Percentiles rank a stretch among this genome's conserved stretches.
Evolutionary conservation across 225 moss, liverwort and hornwort species (phyloP).

Genomic region (Lunularia cruciata): DNA sequence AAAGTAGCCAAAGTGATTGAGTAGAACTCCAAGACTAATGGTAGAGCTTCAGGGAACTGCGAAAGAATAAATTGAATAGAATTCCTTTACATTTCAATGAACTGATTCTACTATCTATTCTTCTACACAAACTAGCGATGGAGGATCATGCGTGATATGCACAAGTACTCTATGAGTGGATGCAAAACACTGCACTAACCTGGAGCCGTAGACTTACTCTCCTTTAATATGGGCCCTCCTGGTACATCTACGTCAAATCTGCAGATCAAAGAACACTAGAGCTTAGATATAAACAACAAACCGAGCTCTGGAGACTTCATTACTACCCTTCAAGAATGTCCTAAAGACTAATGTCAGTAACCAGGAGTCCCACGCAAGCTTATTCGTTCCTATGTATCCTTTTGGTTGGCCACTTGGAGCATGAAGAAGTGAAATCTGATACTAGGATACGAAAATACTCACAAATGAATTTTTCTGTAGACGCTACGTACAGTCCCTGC

Average conservation of each 20-base stretch:
- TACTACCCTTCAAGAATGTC: neutral
- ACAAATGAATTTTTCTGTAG: slow-evolving; percentile 92
- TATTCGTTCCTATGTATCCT: neutral
- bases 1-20: no score
- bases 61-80: no score
- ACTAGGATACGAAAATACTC: neutral
- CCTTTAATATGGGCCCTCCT: slow-evolving; percentile 85
- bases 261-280: slow-evolving; percentile 6
- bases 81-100: no score
- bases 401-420: neutral
- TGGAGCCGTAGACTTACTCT: slow-evolving; percentile 70
- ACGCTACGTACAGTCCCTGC: slow-evolving; percentile 57
- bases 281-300: no score
- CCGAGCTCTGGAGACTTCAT: no score
- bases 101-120: no score
- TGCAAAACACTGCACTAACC: no score
- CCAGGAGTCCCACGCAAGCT: neutral
- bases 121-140: no score
- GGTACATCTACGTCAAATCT: slow-evolving; percentile 94
- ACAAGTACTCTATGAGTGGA: no score
- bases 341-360: neutral
- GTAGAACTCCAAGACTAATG: no score
- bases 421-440: neutral
- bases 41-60: no score
- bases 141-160: no score